A percentile compares a stretch with the other conserved stretches of the same genome.
These are phyloP conservation scores for Boletellus ananas DNA, from an alignment of 768 basidiomycete species.

Conservation along the genomic window DNA sequence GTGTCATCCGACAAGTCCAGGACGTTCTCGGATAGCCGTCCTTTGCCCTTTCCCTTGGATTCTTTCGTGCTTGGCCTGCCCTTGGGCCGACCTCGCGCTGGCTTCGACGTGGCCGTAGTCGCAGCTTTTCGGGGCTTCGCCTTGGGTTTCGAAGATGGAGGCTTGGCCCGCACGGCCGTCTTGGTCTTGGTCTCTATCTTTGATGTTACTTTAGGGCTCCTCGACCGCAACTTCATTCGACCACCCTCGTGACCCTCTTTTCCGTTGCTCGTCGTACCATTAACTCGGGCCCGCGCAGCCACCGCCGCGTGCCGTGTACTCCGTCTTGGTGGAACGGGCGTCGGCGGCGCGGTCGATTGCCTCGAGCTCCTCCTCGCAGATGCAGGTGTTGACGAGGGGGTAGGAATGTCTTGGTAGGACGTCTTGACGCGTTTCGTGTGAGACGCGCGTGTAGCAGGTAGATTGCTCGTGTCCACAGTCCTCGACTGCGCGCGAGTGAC, in stretches of 20 bases:
- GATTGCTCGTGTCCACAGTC: slow-evolving; percentile 1
- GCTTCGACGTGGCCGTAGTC: slow-evolving; percentile 1
- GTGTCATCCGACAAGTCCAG: slow-evolving; percentile 31
- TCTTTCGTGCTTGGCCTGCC: slow-evolving; percentile 11
- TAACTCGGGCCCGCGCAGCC: slow-evolving; percentile 10
- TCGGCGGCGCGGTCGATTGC: slow-evolving; percentile 13
- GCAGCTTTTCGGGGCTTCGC: slow-evolving; percentile 7
- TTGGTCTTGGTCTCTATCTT: slow-evolving; percentile 7
- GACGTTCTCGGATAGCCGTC: slow-evolving; percentile 20
- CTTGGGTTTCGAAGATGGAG: slow-evolving; percentile 10
- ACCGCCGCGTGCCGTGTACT: slow-evolving; percentile 26
- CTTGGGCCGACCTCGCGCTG: slow-evolving; percentile 20
- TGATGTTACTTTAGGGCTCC: slow-evolving; percentile 4
- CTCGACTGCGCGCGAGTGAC: slow-evolving; percentile 15
- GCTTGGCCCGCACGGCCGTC: slow-evolving; percentile 7
- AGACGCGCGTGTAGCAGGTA: not conserved
- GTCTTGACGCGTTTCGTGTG: slow-evolving; percentile 16
- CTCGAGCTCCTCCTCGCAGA: slow-evolving; percentile 3
- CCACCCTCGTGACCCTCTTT: slow-evolving; percentile 5
- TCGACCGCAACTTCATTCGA: slow-evolving; percentile 20
- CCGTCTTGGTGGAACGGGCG: slow-evolving; percentile 21
- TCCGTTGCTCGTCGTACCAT: slow-evolving; percentile 2
- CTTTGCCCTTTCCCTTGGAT: slow-evolving; percentile 28
- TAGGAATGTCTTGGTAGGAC: slow-evolving; percentile 23
- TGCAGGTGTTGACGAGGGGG: slow-evolving; percentile 23